Evolutionary conservation across 1,284 basidiomycete species (phyloP).

Genomic region (Ceratobasidium sp.): DNA sequence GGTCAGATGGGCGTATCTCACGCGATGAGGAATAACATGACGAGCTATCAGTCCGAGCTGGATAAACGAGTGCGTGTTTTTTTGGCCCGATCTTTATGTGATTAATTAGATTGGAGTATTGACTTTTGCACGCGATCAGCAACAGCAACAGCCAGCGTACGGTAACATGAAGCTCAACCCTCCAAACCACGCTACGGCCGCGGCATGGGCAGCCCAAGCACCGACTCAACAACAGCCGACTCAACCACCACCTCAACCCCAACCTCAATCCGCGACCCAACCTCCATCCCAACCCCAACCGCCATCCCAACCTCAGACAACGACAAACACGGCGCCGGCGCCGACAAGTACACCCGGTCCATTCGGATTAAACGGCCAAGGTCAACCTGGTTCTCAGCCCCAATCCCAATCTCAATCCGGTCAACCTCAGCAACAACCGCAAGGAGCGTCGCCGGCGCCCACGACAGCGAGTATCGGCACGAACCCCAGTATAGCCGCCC

Average conservation of each 20-base stretch:
- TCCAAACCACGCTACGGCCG: slow-evolving; percentile 74
- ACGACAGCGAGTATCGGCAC: slow-evolving; percentile 51
- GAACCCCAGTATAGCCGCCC: slow-evolving; percentile 49
- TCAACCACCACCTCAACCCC: slow-evolving; percentile 56
- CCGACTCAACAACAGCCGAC: slow-evolving; percentile 56
- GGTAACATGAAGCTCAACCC: slow-evolving; percentile 65
- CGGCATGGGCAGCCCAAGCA: slow-evolving; percentile 59
- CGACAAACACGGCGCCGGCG: slow-evolving; percentile 53
- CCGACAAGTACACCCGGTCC: slow-evolving; percentile 59
- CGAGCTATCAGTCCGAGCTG: slow-evolving; percentile 43
- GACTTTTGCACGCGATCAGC: background rate
- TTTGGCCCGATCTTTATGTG: background rate
- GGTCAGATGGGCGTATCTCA: slow-evolving; percentile 39
- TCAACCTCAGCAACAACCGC: slow-evolving; percentile 48
- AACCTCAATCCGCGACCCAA: slow-evolving; percentile 54
- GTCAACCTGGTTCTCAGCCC: no score
- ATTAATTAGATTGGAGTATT: background rate
- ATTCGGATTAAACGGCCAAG: slow-evolving; percentile 49
- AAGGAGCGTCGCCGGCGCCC: slow-evolving; percentile 33
- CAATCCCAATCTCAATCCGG: background rate
- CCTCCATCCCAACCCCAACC: slow-evolving; percentile 50
- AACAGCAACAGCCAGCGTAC: slow-evolving; percentile 37
- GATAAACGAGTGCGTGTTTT: slow-evolving; percentile 47
- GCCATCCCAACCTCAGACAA: slow-evolving; percentile 45
- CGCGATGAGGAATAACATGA: slow-evolving; percentile 39